phyloP scores from a whole-genome alignment of 164 flowering plant genomes.

The Dillenia suffruticosa region DNA sequence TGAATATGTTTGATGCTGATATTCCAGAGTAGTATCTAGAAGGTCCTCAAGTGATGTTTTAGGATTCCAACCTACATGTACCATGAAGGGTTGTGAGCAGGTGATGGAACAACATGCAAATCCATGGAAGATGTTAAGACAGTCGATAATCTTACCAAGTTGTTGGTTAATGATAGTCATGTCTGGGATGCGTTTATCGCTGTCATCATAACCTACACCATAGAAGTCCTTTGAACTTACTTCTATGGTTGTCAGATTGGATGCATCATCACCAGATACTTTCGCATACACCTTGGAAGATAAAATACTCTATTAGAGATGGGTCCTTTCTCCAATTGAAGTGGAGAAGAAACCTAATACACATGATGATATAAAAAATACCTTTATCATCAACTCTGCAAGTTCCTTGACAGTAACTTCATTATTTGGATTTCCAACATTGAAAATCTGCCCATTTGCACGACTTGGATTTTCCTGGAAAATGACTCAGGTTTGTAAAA shows the following conservation, averaged over 20 bases:
- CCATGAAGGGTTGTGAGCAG: no score
- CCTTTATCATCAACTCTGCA: slow-evolving; percentile 29
- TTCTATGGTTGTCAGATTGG: slow-evolving; percentile 8
- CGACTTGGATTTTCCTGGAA: slow-evolving; percentile 22
- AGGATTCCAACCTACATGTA: slow-evolving; percentile 12
- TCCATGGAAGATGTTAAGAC: background rate
- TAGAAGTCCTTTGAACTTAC: slow-evolving; percentile 15
- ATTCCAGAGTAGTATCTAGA: slow-evolving; percentile 9
- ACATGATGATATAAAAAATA: background rate
- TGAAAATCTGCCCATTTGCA: slow-evolving; percentile 28
- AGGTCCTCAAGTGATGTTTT: slow-evolving; percentile 10
- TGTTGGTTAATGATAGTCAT: slow-evolving; percentile 16
- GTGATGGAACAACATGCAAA: background rate
- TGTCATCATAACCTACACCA: slow-evolving; percentile 18
- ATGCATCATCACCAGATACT: slow-evolving; percentile 3
- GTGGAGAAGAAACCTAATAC: no score
- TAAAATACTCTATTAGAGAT: no score
- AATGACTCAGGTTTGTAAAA: background rate
- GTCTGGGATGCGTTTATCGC: slow-evolving; percentile 17
- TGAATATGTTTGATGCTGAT: slow-evolving; percentile 11
- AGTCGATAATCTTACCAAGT: slow-evolving; percentile 5
- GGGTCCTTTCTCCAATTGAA: no score
- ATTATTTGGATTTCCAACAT: slow-evolving; percentile 28
- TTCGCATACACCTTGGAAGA: slow-evolving; percentile 9
- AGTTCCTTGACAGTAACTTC: slow-evolving; percentile 28